phyloP scores from a whole-genome alignment of 257 asterid species.

The Solanum chmielewskii region DNA sequence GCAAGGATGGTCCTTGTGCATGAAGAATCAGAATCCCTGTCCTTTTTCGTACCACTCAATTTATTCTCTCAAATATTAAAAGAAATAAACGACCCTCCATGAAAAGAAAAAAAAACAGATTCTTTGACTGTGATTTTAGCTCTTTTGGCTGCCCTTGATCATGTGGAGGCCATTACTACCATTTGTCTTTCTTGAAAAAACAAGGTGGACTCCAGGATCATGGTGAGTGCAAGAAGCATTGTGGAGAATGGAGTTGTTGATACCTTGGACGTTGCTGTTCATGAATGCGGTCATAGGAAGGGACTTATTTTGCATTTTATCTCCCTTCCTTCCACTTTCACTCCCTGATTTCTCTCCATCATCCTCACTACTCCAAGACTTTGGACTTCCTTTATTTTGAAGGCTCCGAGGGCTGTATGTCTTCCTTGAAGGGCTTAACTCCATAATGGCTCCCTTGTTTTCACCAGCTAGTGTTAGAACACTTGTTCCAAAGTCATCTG shows the following conservation, averaged over 20 bases:
- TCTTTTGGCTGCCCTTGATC: not conserved
- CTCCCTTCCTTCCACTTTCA: not conserved
- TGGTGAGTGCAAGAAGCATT: constrained; percentile 4
- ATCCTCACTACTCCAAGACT: not conserved
- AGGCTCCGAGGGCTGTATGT: not conserved
- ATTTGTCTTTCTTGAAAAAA: not conserved
- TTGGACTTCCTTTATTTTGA: not conserved
- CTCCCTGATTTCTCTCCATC: constrained; percentile 1
- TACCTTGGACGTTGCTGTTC: constrained; percentile 11
- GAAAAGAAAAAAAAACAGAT: not conserved
- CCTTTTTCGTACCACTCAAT: constrained; percentile 1
- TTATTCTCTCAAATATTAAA: not conserved
- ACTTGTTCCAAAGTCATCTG: constrained; percentile 1
- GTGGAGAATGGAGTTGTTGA: constrained; percentile 8
- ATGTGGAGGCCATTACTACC: not conserved
- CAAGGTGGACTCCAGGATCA: constrained; percentile 15
- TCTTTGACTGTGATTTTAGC: not conserved
- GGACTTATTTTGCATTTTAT: not conserved
- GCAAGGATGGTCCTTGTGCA: not conserved
- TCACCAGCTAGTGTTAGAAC: constrained; percentile 13
- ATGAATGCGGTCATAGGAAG: constrained; percentile 2
- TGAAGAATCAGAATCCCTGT: not conserved
- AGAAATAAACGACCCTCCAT: not conserved
- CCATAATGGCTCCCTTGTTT: constrained; percentile 12
- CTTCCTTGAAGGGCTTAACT: constrained; percentile 5